phyloP scores from a whole-genome alignment of 176 grass and related monocot species.

The Guadua angustifolia region DNA sequence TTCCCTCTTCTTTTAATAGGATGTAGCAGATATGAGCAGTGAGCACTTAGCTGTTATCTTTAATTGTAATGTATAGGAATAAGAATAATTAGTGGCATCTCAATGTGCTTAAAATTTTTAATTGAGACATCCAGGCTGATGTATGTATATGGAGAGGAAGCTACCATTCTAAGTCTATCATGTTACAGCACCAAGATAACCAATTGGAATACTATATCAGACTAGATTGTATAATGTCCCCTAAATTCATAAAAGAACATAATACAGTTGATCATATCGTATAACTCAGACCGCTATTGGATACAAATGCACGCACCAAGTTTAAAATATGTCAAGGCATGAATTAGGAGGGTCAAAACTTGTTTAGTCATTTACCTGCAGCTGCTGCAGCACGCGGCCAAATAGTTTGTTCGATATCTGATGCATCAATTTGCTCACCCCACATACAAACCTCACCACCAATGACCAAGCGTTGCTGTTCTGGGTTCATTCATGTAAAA shows the following conservation, averaged over 20 bases:
- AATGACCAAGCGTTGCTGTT: conserved; percentile 75
- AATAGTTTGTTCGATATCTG: conserved; percentile 90
- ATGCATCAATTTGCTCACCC: conserved; percentile 83
- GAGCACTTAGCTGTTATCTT: conserved; percentile 13
- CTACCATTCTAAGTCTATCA: conserved; percentile 26
- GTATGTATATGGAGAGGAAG: conserved; percentile 12
- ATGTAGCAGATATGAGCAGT: conserved; percentile 3
- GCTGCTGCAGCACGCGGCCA: conserved; percentile 93
- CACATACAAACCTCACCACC: conserved; percentile 95
- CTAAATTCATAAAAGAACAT: neutral
- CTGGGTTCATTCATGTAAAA: conserved; percentile 86
- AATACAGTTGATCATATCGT: neutral
- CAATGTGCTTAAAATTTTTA: neutral
- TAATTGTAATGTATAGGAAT: neutral
- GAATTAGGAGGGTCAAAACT: conserved; percentile 16
- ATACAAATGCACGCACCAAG: neutral
- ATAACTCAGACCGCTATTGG: conserved; percentile 1
- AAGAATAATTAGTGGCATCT: conserved; percentile 21
- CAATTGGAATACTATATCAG: conserved; percentile 32
- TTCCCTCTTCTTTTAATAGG: conserved; percentile 10
- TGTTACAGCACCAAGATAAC: conserved; percentile 22
- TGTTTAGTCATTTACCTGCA: conserved; percentile 61
- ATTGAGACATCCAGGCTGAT: neutral
- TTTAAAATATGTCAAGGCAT: conserved; percentile 33
- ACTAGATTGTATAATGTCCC: neutral